phyloP scores from a whole-genome alignment of 495 filamentous ascomycete species.

The Aspergillus olivimuriae region DNA sequence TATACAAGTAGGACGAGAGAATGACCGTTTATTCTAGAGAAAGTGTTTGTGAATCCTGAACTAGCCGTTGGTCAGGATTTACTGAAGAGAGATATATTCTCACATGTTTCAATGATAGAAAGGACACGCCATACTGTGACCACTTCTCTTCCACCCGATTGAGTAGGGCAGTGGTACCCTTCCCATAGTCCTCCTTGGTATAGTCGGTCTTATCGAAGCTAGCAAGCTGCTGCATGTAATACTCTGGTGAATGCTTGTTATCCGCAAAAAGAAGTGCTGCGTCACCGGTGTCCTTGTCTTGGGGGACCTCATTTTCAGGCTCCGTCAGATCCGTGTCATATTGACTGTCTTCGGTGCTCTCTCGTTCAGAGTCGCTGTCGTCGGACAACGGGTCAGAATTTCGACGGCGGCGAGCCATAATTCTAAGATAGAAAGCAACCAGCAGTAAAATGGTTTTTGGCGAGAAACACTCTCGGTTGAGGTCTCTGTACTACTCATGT shows the following conservation, averaged over 20 bases:
- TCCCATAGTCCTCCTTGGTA: constrained; percentile 28
- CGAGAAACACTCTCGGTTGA: no score
- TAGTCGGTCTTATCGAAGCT: constrained; percentile 30
- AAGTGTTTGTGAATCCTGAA: constrained; percentile 2
- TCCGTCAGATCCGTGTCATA: constrained; percentile 19
- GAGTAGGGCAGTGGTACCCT: constrained; percentile 23
- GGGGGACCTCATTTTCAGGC: constrained; percentile 13
- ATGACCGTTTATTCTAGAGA: constrained; percentile 1
- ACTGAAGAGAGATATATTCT: constrained; percentile 2
- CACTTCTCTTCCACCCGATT: constrained; percentile 18
- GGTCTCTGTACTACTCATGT: no score
- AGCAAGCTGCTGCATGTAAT: constrained; percentile 26
- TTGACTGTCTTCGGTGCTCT: constrained; percentile 11
- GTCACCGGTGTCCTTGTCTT: constrained; percentile 11
- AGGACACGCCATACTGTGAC: constrained; percentile 9
- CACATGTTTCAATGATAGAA: no score
- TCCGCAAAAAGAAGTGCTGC: constrained; percentile 16
- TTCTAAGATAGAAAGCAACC: constrained; percentile 4
- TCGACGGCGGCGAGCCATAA: constrained; percentile 14
- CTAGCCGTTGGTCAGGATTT: constrained; percentile 2
- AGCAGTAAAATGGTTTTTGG: no score
- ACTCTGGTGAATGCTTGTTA: constrained; percentile 27
- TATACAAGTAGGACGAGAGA: no score
- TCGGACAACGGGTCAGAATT: constrained; percentile 7
- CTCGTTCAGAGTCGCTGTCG: constrained; percentile 14